Conservation (phyloP, 2,329 filamentous ascomycete species). For the Botrytis byssoidea region DNA sequence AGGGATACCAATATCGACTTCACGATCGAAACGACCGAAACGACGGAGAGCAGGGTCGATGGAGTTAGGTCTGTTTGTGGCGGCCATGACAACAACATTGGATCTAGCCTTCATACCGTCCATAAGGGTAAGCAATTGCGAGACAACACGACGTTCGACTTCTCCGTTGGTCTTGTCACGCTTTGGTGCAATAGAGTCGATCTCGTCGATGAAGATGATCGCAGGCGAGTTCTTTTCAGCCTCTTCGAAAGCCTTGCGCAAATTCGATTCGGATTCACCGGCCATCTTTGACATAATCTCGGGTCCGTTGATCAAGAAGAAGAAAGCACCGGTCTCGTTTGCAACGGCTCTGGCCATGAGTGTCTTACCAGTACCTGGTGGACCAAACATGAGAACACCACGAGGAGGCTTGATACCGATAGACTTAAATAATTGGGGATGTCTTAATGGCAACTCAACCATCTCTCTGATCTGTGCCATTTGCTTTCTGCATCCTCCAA, state of each 20-base stretch:
- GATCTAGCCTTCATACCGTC: slow-evolving; percentile 99
- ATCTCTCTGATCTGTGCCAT: slow-evolving; percentile 99
- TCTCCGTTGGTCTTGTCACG: slow-evolving; percentile 99
- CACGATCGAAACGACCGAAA: slow-evolving; percentile 97
- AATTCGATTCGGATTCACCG: slow-evolving; percentile 96
- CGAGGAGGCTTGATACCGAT: slow-evolving; percentile 99
- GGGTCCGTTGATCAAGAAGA: slow-evolving; percentile 98
- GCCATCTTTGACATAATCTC: slow-evolving; percentile 99
- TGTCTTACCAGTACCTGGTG: slow-evolving; percentile 98
- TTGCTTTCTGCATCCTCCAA: slow-evolving; percentile 98
- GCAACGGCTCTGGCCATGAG: slow-evolving; percentile 98
- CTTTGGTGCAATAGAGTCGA: slow-evolving; percentile 98
- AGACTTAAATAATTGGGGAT: slow-evolving; percentile 99
- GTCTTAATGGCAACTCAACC: slow-evolving; percentile 93
- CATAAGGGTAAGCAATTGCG: slow-evolving; percentile 95
- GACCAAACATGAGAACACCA: slow-evolving; percentile 94
- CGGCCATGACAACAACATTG: slow-evolving; percentile 98
- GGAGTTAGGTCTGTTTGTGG: slow-evolving; percentile 97
- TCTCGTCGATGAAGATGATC: slow-evolving; percentile 99
- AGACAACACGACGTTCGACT: slow-evolving; percentile 97
- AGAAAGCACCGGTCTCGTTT: slow-evolving; percentile 98
- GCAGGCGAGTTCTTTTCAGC: slow-evolving; percentile 99
- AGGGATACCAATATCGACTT: slow-evolving; percentile 97
- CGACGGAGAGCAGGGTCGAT: slow-evolving; percentile 96
- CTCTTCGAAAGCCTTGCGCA: slow-evolving; percentile 99